Percentiles rank a stretch among this genome's conserved stretches.
These are phyloP conservation scores for Myxozyma sirexii DNA, from an alignment of 805 yeast species.

Conservation along the genomic window DNA sequence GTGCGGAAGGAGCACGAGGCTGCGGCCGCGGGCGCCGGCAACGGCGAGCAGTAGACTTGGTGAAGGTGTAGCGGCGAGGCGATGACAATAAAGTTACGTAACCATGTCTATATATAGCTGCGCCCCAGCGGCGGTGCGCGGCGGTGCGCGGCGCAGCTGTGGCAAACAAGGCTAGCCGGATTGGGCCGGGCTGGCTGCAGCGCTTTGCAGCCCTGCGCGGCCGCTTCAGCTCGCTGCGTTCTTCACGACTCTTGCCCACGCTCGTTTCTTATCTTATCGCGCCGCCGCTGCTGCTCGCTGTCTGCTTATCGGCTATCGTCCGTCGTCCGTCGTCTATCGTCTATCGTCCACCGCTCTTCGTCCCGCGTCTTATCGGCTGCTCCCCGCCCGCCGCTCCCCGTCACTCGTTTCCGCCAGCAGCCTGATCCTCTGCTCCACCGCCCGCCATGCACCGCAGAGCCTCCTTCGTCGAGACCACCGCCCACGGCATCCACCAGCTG, in stretches of 20 bases:
- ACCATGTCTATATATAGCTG: too few species aligned
- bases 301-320: neutral
- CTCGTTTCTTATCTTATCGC: neutral
- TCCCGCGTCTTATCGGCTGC: too few species aligned
- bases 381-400: neutral
- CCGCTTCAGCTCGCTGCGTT: neutral
- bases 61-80: too few species aligned
- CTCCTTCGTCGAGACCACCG: slow-evolving; percentile 25
- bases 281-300: too few species aligned
- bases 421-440: neutral
- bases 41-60: neutral
- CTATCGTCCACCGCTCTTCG: too few species aligned
- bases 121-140: too few species aligned
- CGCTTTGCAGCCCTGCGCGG: neutral
- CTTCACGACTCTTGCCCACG: neutral
- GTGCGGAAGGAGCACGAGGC: slow-evolving; percentile 38
- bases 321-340: neutral
- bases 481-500: slow-evolving; percentile 43
- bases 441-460: slow-evolving; percentile 7
- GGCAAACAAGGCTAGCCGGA: neutral
- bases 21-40: neutral
- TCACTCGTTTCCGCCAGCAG: neutral
- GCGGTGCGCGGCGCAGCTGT: too few species aligned
- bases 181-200: slow-evolving; percentile 1
- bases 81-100: neutral